phyloP scores from a whole-genome alignment of 2,329 filamentous ascomycete species.

The Microthyrium microscopicum region DNA sequence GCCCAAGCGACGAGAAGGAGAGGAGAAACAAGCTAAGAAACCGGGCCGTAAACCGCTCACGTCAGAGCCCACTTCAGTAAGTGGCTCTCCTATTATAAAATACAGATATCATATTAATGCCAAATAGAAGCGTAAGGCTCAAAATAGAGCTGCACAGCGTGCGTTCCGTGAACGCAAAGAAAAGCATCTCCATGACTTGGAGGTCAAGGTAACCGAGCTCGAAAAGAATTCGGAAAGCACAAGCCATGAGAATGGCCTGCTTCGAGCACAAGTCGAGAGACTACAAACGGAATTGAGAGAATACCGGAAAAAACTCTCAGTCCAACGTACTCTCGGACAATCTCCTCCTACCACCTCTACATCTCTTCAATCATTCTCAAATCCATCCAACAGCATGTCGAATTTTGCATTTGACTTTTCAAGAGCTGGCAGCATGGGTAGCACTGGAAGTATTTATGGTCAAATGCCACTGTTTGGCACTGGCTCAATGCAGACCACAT shows the following conservation, averaged over 20 bases:
- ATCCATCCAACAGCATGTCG: constrained; percentile 18
- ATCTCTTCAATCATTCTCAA: constrained; percentile 30
- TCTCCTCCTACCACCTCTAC: constrained; percentile 31
- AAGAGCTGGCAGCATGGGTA: too few relatives aligned
- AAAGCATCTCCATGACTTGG: constrained; percentile 71
- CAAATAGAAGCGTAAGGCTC: constrained; percentile 76
- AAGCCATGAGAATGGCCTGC: constrained; percentile 68
- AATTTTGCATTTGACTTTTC: constrained; percentile 95
- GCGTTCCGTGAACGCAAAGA: constrained; percentile 93
- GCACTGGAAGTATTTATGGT: too few relatives aligned
- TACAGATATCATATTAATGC: too few relatives aligned
- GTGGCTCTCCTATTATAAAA: constrained; percentile 24
- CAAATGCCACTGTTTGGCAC: too few relatives aligned
- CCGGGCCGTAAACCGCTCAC: constrained; percentile 90
- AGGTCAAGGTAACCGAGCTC: constrained; percentile 48
- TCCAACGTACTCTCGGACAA: constrained; percentile 32
- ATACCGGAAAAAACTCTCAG: constrained; percentile 72
- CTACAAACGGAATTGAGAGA: constrained; percentile 72
- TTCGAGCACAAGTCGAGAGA: constrained; percentile 77
- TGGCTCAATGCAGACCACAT: too few relatives aligned
- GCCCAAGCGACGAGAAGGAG: constrained; percentile 63
- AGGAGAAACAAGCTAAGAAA: constrained; percentile 83
- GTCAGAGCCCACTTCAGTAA: constrained; percentile 86
- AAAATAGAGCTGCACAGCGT: constrained; percentile 81
- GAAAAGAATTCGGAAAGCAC: constrained; percentile 71